Percentiles rank a stretch among this genome's conserved stretches.
These are phyloP conservation scores for Plasmodium ovale DNA, from an alignment of 169 alveolate genomes.

Conservation along the genomic window DNA sequence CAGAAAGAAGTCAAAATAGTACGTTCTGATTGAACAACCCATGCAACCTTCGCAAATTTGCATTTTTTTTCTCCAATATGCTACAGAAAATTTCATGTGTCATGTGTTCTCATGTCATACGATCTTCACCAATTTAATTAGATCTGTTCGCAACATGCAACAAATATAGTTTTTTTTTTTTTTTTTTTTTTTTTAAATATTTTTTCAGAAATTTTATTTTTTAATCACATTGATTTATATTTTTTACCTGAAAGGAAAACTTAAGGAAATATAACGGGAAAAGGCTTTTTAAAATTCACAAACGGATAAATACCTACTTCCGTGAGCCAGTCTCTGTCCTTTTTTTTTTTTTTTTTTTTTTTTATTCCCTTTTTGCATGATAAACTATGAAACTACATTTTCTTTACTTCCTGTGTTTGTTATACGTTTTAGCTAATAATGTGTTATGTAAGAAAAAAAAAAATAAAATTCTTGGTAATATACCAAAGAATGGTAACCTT, in stretches of 20 bases:
- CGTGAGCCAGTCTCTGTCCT: background rate
- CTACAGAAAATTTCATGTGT: background rate
- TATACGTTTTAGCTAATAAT: conserved; percentile 26
- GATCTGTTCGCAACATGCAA: background rate
- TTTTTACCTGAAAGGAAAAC: background rate
- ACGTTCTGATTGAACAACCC: background rate
- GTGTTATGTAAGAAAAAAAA: conserved; percentile 36
- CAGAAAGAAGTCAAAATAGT: too few relatives aligned
- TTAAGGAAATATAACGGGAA: background rate
- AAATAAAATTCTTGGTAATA: conserved; percentile 14
- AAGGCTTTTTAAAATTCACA: too few relatives aligned
- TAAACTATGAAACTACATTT: conserved; percentile 35
- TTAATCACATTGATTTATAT: background rate
- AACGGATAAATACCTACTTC: too few relatives aligned
- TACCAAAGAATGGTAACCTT: conserved; percentile 10
- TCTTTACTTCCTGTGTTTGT: conserved; percentile 9
- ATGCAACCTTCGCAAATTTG: background rate
- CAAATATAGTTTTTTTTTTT: too few relatives aligned
- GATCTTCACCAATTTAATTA: background rate
- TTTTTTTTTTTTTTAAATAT: too few relatives aligned
- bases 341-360: background rate
- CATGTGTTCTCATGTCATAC: background rate
- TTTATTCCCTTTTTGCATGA: background rate
- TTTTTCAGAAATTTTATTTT: too few relatives aligned
- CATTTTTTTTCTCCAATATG: background rate